Evolutionary conservation across 306 rosid species (phyloP), one percentile per base, ranked within the genome.

Genomic region (Rubus idaeus): DNA sequence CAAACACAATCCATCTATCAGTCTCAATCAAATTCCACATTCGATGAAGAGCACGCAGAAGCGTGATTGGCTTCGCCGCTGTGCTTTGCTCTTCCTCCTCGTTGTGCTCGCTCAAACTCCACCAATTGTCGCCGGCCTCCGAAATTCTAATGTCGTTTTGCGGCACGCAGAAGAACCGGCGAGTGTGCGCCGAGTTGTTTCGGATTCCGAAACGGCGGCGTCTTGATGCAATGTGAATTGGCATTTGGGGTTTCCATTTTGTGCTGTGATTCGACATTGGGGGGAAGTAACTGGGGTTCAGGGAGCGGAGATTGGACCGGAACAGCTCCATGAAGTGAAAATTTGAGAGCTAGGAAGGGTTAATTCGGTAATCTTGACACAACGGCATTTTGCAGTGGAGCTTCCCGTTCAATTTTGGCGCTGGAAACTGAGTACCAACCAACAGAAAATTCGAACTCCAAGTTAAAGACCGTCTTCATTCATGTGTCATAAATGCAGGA

Each of bases 1-100:
- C 79, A 66, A 87, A 73, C 17, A 80, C 42, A 56, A 82, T 68
- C 90, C 85, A 80, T 73, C 72, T 78, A 78, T 87, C 80, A 37
- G 70, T 85, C 42, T 85, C 83, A 70, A 91, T 77, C 77, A 91
- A 65, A 23, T 79, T 77, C 94, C 94, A 91, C 83, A 89, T 79
- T 37, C 86, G 89, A 45, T 85, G 79, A 77, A 91, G 81, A 74
- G 89, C 89, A 12, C 78, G 46, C 63, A 81, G 5, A 8, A 71
- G 86, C 53, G 79, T 77, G n/a, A 68, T 46, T 8, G 82, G 88
- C 63, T 84, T 80, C 60, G 78, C 84, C 20, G 78, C 82, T 12
- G 65, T 74, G 56, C 41, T 52, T 52, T 46, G 74, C 46, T 81
- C 74, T 61, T 79, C 77, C 35, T 61, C 64, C 3, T 13, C 42